Evolutionary conservation across 164 flowering plant genomes (phyloP), one percentile per base, ranked within the genome.

Genomic region (Umbilicus rupestris): DNA sequence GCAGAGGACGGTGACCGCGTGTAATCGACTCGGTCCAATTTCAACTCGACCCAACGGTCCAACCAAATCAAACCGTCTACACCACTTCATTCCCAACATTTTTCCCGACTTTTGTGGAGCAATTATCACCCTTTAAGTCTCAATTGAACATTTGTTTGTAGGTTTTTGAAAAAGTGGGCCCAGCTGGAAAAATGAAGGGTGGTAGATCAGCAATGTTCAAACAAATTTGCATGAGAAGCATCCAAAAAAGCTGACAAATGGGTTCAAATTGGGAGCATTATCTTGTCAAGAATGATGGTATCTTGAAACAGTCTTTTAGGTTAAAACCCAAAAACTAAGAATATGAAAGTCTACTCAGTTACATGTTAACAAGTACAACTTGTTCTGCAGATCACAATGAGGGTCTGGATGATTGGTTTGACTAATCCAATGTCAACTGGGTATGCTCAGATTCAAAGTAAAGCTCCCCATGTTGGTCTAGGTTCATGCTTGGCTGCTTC

Each of bases 391-490:
- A n/a, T 47, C 19, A 19, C 1, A 47, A 6, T 19, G 8, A 19
- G 3, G 4, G 4, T 35, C 12, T 41, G 24, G 29, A 52, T 52
- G 57, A 22, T 49, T 52, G 1, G 11, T 10, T 52, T 19, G 22
- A 19, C 10, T 19, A 52, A 52, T 49, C 55, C 26, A 24, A 52
- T 52, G 59, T 52, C 59, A 52, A 26, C 31, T 26, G 30, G 17
- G 16, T 28, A 16, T 16, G 31, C 4, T 52, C 4, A 28, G 26
- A 26, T 52, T 52, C 59, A 52, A 24, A 24, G 31, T 52, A 52
- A 52, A 52, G 59, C 59, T 24, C 31, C 59, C 59, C 30, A 52
- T 52, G 31, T 24, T 52, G 59, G 28, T 52, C 31, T 52, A 52
- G 59, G 14, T 12, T 24, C 31, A 49, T 50, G 57, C 57, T 10